Evolutionary conservation across 2,329 filamentous ascomycete species (phyloP).

Genomic region (Alternaria arborescens): DNA sequence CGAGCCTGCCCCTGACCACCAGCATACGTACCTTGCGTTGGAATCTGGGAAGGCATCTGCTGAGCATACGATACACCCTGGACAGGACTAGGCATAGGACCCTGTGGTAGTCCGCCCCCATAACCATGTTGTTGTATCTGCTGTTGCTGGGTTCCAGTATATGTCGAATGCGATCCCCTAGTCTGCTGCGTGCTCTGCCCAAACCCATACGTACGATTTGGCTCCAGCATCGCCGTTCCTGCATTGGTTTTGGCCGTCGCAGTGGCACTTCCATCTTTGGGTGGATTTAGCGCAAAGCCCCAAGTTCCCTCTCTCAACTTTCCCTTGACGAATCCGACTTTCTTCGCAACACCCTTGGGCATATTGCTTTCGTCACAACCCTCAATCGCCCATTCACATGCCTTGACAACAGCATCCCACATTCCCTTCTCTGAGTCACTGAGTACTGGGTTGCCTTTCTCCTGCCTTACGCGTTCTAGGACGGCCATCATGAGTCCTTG

Average conservation of each 20-base stretch:
- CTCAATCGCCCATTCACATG: conserved; percentile 37
- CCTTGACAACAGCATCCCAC: conserved; percentile 37
- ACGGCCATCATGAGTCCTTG: conserved; percentile 46
- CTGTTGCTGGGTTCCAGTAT: conserved; percentile 2
- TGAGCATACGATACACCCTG: conserved; percentile 8
- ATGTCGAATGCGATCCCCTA: not conserved
- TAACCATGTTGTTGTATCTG: not conserved
- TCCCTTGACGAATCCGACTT: conserved; percentile 35
- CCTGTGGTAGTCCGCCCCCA: not conserved
- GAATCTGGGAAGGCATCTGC: conserved; percentile 5
- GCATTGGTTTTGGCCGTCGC: not conserved
- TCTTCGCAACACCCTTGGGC: conserved; percentile 36
- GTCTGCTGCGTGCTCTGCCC: conserved; percentile 9
- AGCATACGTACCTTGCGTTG: conserved; percentile 4
- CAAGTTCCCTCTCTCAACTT: conserved; percentile 37
- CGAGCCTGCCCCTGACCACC: not conserved
- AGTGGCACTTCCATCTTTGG: not conserved
- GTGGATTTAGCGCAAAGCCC: conserved; percentile 23
- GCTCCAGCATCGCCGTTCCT: not conserved
- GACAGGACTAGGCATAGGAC: not conserved
- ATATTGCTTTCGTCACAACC: conserved; percentile 34
- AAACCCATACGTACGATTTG: conserved; percentile 20
- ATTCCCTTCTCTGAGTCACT: conserved; percentile 24
- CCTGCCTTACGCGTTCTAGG: conserved; percentile 34
- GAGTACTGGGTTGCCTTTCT: conserved; percentile 32